A percentile compares a stretch with the other conserved stretches of the same genome.
Evolutionary conservation across 148 eudicot genomes (phyloP).

Genomic region (Bassia scoparia): DNA sequence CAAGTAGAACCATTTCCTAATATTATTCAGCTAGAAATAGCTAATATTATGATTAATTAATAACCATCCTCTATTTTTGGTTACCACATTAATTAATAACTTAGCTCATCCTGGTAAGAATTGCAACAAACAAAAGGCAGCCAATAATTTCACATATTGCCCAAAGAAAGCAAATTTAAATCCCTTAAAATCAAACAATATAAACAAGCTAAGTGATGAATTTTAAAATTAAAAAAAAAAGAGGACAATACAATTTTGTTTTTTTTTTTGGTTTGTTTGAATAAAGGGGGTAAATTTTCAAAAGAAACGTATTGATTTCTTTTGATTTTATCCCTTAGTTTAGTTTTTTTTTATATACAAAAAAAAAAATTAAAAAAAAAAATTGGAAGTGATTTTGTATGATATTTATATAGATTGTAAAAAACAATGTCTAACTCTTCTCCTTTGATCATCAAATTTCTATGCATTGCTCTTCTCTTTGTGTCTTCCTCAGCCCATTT

Average conservation of each 20-base stretch:
- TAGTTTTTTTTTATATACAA: neutral
- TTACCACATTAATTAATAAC: neutral
- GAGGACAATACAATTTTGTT: conserved; percentile 4
- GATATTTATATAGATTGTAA: neutral
- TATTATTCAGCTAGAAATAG: conserved; percentile 23
- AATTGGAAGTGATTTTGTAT: neutral
- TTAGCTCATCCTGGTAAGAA: conserved; percentile 14
- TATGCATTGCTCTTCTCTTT: conserved; percentile 33
- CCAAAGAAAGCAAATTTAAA: conserved; percentile 23
- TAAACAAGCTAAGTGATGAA: conserved; percentile 9
- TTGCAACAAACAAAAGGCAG: conserved; percentile 13
- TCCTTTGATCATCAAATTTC: conserved; percentile 11
- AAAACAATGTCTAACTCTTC: conserved; percentile 9
- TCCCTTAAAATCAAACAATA: conserved; percentile 9
- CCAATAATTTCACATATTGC: conserved; percentile 10
- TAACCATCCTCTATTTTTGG: conserved; percentile 28
- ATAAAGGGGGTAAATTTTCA: neutral
- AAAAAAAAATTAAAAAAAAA: neutral
- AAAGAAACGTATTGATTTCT: neutral
- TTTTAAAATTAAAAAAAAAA: neutral
- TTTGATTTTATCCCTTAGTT: conserved; percentile 9
- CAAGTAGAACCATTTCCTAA: neutral
- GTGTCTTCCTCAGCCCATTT: conserved; percentile 14
- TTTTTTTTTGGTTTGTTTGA: conserved; percentile 6
- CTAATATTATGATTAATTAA: neutral